Base-by-base conservation (phyloP, 768 basidiomycete genomes). In the Trametes cubensis region DNA sequence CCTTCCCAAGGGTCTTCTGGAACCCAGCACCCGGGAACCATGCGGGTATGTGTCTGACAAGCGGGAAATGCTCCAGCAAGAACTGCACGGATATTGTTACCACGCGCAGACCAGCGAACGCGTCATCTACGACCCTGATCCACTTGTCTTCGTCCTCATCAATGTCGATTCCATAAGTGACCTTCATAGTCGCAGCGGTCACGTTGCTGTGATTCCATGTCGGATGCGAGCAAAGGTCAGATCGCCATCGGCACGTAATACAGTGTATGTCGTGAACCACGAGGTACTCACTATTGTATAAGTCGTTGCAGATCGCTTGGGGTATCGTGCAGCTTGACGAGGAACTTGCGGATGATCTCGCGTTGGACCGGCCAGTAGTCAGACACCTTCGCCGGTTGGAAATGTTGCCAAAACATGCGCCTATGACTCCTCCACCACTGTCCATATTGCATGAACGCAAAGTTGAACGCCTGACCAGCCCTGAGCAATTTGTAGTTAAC, bases 21-120 rank as follows among this genome's bases (percentile, higher is more conserved):
- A 69, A 72, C 1, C 58, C 58, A 7, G 69, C 70, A 4, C 71
- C 71, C 2, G 71, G 71, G 38, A 70, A 55, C 71, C 71, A 72
- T n/a, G n/a, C 4, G 0, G 71, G 71, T 3, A 70, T 34, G 41
- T 69, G 62, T 28, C 64, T 56, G 18, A 70, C 39, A n/a, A 55
- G 21, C 10, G 65, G 65, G 8, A 66, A 40, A 20, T 53, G 11
- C 25, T 66, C 55, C 17, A 58, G 50, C n/a, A 55, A 20, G 14
- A 59, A 62, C 7, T 51, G 34, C 0, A 57, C 57, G 2, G 62
- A 44, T 11, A 26, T 40, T 20, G 30, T 28, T 11, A 34, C 46
- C 23, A 52, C 21, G 1, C 55, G 26, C 21, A 46, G 14, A 8
- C 21, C 53, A 13, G 38, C 54, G 6, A 55, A 11, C 1, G 49